These are phyloP conservation scores for Heliosperma pusillum DNA, from an alignment of 148 eudicot genomes.

Conservation along the genomic window DNA sequence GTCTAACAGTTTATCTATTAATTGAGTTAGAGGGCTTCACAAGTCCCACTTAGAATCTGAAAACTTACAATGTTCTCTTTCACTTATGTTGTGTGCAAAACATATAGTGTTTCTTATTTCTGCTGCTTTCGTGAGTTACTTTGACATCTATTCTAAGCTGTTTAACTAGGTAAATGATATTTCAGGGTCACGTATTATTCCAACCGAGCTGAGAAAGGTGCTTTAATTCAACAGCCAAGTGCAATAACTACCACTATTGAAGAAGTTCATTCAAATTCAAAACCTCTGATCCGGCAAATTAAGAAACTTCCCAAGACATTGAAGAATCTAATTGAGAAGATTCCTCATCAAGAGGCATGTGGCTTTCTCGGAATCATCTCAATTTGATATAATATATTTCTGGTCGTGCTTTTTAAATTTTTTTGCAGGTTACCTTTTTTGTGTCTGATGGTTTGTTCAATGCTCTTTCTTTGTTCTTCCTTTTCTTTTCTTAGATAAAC, in stretches of 20 bases:
- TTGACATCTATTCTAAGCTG: neutral
- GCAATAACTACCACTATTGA: slow-evolving; percentile 62
- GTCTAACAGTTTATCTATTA: no score
- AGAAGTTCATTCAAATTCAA: slow-evolving; percentile 67
- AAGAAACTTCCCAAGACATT: slow-evolving; percentile 54
- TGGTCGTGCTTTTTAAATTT: neutral
- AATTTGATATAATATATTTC: neutral
- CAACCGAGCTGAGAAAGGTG: slow-evolving; percentile 45
- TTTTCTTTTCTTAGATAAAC: slow-evolving; percentile 45
- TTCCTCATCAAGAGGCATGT: slow-evolving; percentile 95
- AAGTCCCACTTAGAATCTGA: no score
- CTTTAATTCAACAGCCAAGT: slow-evolving; percentile 54
- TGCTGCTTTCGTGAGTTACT: slow-evolving; percentile 14
- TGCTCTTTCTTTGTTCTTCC: neutral
- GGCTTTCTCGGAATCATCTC: neutral
- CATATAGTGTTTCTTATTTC: neutral
- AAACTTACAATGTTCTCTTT: no score
- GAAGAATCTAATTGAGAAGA: slow-evolving; percentile 64
- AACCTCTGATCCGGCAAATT: slow-evolving; percentile 72
- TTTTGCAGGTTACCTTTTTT: neutral
- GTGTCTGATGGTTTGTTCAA: slow-evolving; percentile 6
- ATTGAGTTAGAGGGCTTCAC: no score
- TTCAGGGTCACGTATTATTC: slow-evolving; percentile 57
- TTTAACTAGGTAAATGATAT: slow-evolving; percentile 27
- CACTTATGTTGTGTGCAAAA: neutral